Conservation (phyloP, 2,329 filamentous ascomycete species). For the Fonsecaea erecta region DNA sequence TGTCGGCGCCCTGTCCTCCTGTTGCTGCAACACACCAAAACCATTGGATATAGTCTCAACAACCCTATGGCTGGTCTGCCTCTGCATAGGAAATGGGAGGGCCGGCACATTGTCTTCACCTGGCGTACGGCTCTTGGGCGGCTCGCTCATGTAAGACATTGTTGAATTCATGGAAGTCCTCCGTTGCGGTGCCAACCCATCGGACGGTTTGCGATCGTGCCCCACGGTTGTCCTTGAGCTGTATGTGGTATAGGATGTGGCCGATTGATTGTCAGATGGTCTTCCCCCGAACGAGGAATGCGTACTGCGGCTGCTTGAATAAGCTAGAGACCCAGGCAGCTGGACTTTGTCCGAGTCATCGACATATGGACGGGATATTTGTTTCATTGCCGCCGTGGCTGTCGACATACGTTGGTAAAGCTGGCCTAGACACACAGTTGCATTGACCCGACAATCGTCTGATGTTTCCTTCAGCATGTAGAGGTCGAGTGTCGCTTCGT, state of each 20-base stretch:
- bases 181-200: slow-evolving; percentile 20
- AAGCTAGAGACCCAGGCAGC: slow-evolving; percentile 17
- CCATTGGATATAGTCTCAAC: neutral
- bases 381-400: slow-evolving; percentile 30
- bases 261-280: slow-evolving; percentile 25
- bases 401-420: slow-evolving; percentile 43
- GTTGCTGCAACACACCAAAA: neutral
- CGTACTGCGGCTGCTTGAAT: slow-evolving; percentile 33
- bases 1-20: neutral
- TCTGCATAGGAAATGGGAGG: slow-evolving; percentile 15
- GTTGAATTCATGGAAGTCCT: slow-evolving; percentile 34
- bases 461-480: slow-evolving; percentile 42
- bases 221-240: slow-evolving; percentile 26
- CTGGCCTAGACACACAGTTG: slow-evolving; percentile 43
- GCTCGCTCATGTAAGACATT: slow-evolving; percentile 26
- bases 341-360: slow-evolving; percentile 19
- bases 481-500: slow-evolving; percentile 41
- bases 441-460: slow-evolving; percentile 42
- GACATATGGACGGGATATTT: slow-evolving; percentile 23
- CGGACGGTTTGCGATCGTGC: slow-evolving; percentile 22
- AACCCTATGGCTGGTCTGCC: slow-evolving; percentile 16
- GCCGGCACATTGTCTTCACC: slow-evolving; percentile 27
- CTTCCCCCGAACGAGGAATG: slow-evolving; percentile 26
- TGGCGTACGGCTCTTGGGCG: slow-evolving; percentile 16
- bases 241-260: slow-evolving; percentile 27